Percentiles rank a stretch among this genome's conserved stretches.
These are phyloP conservation scores for Jatropha curcas DNA, from an alignment of 345 rosid genomes.

Conservation along the genomic window DNA sequence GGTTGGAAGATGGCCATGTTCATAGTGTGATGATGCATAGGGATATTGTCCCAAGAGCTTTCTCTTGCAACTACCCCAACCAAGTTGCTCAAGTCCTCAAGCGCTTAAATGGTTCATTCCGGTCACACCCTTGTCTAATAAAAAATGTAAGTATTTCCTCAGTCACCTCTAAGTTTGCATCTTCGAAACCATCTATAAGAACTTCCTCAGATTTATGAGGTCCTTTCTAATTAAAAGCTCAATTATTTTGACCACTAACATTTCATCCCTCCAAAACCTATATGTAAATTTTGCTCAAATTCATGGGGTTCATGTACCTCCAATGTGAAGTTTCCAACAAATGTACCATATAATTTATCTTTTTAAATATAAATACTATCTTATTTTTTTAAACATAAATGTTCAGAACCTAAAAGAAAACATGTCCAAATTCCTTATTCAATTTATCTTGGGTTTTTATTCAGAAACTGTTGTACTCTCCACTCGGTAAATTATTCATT, in stretches of 20 bases:
- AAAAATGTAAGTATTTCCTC: conserved; percentile 50
- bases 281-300: neutral
- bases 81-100: conserved; percentile 77
- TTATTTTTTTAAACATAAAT: too few species aligned
- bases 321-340: neutral
- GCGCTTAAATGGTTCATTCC: conserved; percentile 51
- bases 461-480: conserved; percentile 79
- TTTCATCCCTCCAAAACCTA: neutral
- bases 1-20: conserved; percentile 70
- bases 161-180: neutral
- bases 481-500: conserved; percentile 74
- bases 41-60: conserved; percentile 95
- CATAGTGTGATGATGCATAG: conserved; percentile 84
- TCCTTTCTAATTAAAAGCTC: neutral
- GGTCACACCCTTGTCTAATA: conserved; percentile 75
- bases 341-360: neutral
- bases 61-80: conserved; percentile 87
- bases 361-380: too few species aligned
- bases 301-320: neutral
- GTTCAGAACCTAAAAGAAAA: neutral
- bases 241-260: neutral
- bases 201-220: neutral
- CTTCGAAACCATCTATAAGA: neutral
- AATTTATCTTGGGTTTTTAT: conserved; percentile 5
- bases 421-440: neutral